Conservation (phyloP, 495 filamentous ascomycete species). For the Recurvomyces mirabilis region DNA sequence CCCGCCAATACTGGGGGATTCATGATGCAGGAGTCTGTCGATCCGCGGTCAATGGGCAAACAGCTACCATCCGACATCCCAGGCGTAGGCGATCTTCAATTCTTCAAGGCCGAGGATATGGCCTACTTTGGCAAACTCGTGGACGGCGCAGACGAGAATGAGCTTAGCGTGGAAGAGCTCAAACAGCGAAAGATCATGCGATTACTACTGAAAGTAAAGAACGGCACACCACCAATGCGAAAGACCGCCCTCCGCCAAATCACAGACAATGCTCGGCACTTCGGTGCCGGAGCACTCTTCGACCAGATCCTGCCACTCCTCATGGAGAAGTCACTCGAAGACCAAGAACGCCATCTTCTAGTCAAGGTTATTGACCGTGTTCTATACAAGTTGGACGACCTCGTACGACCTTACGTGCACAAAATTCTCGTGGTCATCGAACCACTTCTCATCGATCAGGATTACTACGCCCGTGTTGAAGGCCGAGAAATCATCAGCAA, state of each 20-base stretch:
- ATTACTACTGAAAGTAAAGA: slow-evolving; percentile 95
- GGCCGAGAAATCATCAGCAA: slow-evolving; percentile 98
- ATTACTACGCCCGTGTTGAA: slow-evolving; percentile 97
- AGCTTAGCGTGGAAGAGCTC: slow-evolving; percentile 84
- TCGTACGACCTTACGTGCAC: slow-evolving; percentile 93
- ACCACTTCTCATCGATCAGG: slow-evolving; percentile 95
- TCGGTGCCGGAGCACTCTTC: slow-evolving; percentile 89
- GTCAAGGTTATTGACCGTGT: slow-evolving; percentile 99
- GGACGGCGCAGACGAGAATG: slow-evolving; percentile 85
- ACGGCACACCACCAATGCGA: slow-evolving; percentile 96
- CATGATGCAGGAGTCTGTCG: slow-evolving; percentile 96
- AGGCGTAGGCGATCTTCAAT: slow-evolving; percentile 92
- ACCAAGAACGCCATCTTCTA: slow-evolving; percentile 95
- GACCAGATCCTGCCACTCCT: slow-evolving; percentile 95
- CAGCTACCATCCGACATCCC: slow-evolving; percentile 94
- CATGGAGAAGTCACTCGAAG: slow-evolving; percentile 97
- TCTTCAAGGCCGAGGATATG: slow-evolving; percentile 99
- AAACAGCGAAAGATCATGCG: slow-evolving; percentile 99
- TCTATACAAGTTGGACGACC: slow-evolving; percentile 94
- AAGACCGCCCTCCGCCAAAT: slow-evolving; percentile 98
- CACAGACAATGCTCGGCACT: slow-evolving; percentile 94
- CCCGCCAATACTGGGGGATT: slow-evolving; percentile 65
- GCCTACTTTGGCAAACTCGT: slow-evolving; percentile 96
- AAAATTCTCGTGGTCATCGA: slow-evolving; percentile 99
- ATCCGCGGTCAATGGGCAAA: slow-evolving; percentile 67